phyloP scores from a whole-genome alignment of 805 yeast genomes.

The Barnettozyma californica region DNA sequence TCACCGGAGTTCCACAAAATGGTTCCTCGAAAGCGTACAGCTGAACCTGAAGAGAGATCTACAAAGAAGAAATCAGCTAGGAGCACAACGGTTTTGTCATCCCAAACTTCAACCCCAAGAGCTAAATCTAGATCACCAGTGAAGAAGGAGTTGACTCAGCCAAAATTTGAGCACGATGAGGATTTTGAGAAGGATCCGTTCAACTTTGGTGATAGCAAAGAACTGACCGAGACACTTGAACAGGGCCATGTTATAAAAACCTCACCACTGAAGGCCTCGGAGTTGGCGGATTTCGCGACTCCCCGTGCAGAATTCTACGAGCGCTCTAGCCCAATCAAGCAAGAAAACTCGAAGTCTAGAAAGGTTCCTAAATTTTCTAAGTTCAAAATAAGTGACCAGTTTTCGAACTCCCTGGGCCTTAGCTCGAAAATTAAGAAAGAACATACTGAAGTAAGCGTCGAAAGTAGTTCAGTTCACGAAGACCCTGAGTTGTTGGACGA shows the following conservation, averaged over 20 bases:
- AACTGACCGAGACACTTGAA: not conserved
- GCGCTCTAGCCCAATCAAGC: not conserved
- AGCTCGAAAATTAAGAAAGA: slow-evolving; percentile 1
- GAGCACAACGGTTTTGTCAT: slow-evolving; percentile 28
- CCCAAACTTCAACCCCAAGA: slow-evolving; percentile 7
- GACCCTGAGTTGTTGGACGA: slow-evolving; percentile 12
- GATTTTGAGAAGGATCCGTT: slow-evolving; percentile 8
- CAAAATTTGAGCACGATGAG: slow-evolving; percentile 20
- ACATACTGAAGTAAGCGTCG: not conserved
- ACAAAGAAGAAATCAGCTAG: slow-evolving; percentile 11
- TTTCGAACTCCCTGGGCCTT: slow-evolving; percentile 32
- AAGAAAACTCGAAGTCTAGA: slow-evolving; percentile 13
- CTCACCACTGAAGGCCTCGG: slow-evolving; percentile 2
- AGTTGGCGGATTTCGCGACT: not conserved
- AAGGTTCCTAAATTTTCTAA: slow-evolving; percentile 29
- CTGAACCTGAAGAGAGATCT: slow-evolving; percentile 12
- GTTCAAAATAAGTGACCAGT: slow-evolving; percentile 29
- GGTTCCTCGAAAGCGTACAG: slow-evolving; percentile 24
- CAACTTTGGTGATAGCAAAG: slow-evolving; percentile 10
- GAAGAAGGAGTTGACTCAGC: slow-evolving; percentile 19
- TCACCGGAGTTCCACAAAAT: slow-evolving; percentile 18
- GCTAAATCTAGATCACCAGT: slow-evolving; percentile 17
- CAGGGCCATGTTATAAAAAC: slow-evolving; percentile 12
- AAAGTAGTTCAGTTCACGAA: slow-evolving; percentile 2
- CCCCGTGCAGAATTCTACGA: not conserved